phyloP scores from a whole-genome alignment of 805 yeast genomes.

The Kuraishia cidri region DNA sequence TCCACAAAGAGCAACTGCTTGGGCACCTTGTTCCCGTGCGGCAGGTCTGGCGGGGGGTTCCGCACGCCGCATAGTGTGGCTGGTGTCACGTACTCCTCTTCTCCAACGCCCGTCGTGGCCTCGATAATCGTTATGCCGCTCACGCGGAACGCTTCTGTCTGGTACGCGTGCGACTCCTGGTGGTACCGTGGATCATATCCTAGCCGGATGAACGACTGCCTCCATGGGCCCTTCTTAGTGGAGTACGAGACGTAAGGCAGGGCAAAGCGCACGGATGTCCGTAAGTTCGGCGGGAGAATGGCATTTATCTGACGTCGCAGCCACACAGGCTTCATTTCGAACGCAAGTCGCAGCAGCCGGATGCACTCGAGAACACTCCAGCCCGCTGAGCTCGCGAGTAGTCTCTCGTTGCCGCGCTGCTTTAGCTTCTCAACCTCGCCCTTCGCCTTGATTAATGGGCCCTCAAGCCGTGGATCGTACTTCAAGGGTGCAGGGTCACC shows the following conservation, averaged over 20 bases:
- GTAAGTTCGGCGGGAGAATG: constrained; percentile 37
- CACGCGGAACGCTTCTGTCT: constrained; percentile 74
- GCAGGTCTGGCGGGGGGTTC: constrained; percentile 1
- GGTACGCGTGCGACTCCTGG: constrained; percentile 49
- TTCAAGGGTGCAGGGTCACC: constrained; percentile 34
- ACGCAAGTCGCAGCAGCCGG: constrained; percentile 33
- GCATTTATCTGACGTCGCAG: constrained; percentile 62
- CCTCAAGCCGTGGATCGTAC: constrained; percentile 40
- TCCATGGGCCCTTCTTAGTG: constrained; percentile 89
- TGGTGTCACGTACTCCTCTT: not conserved
- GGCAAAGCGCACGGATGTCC: constrained; percentile 54
- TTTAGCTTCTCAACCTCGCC: constrained; percentile 23
- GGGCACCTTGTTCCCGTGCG: constrained; percentile 20
- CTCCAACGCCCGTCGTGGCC: not conserved
- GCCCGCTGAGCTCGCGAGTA: constrained; percentile 16
- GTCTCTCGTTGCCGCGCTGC: constrained; percentile 9
- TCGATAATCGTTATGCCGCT: not conserved
- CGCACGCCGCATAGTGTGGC: not conserved
- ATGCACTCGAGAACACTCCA: constrained; percentile 33
- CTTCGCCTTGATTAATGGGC: constrained; percentile 28
- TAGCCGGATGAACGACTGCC: constrained; percentile 71
- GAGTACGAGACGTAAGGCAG: constrained; percentile 79
- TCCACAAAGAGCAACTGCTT: constrained; percentile 65
- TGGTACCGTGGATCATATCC: constrained; percentile 72
- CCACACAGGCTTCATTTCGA: constrained; percentile 77